These are phyloP conservation scores for Leccinum proliferum DNA, from an alignment of 1,284 basidiomycete genomes.

Conservation along the genomic window DNA sequence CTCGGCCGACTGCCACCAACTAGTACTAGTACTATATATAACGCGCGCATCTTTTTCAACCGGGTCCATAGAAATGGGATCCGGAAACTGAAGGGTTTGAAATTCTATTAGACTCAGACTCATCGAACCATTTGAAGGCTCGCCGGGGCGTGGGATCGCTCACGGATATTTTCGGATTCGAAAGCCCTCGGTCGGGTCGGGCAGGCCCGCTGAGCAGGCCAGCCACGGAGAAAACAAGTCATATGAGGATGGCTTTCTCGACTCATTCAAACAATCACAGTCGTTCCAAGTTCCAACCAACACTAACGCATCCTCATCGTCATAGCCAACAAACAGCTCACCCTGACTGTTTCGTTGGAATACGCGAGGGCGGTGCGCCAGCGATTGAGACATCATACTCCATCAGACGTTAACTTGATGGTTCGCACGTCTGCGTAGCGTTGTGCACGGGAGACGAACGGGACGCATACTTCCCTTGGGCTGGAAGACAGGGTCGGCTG, in stretches of 20 bases:
- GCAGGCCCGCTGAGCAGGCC: not conserved
- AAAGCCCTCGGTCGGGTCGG: not conserved
- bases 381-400: not conserved
- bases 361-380: not conserved
- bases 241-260: too few relatives aligned
- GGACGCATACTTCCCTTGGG: not conserved
- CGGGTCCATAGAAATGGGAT: not conserved
- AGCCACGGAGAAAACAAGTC: too few relatives aligned
- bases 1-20: not conserved
- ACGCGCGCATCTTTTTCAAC: not conserved
- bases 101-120: not conserved
- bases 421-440: not conserved
- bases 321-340: not conserved
- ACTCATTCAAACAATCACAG: not conserved
- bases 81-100: not conserved
- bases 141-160: not conserved
- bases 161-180: not conserved
- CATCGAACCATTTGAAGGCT: not conserved
- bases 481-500: not conserved
- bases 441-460: not conserved
- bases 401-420: not conserved
- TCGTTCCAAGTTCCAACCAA: not conserved
- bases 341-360: not conserved
- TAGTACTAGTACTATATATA: not conserved
- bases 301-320: not conserved